phyloP scores from a whole-genome alignment of 2,329 filamentous ascomycete genomes.

The Epichloe sp. region DNA sequence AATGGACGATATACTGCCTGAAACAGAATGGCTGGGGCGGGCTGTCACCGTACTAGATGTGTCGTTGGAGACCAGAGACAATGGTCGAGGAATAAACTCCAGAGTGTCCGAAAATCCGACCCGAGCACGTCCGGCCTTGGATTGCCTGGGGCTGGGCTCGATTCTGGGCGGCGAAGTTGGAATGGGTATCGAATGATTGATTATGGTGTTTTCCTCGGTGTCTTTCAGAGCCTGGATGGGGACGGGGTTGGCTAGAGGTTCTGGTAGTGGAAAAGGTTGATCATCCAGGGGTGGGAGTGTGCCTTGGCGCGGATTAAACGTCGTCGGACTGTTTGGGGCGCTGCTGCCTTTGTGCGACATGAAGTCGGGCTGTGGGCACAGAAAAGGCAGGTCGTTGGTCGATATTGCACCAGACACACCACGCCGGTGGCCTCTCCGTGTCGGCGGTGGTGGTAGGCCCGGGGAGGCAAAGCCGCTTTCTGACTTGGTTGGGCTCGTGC shows the following conservation, averaged over 20 bases:
- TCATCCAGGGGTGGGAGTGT: slow-evolving; percentile 12
- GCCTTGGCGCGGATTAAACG: slow-evolving; percentile 20
- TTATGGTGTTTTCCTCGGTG: neutral
- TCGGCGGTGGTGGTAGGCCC: slow-evolving; percentile 30
- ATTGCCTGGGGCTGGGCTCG: slow-evolving; percentile 11
- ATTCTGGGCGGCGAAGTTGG: slow-evolving; percentile 4
- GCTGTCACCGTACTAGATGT: slow-evolving; percentile 66
- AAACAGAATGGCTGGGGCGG: slow-evolving; percentile 57
- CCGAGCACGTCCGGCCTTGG: slow-evolving; percentile 38
- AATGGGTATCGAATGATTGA: slow-evolving; percentile 4
- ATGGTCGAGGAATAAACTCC: slow-evolving; percentile 69
- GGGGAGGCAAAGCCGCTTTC: slow-evolving; percentile 47
- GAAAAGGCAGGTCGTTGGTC: slow-evolving; percentile 65
- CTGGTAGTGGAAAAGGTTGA: slow-evolving; percentile 4
- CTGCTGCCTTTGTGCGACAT: slow-evolving; percentile 44
- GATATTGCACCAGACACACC: slow-evolving; percentile 64
- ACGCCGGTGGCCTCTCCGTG: slow-evolving; percentile 58
- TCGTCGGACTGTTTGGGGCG: slow-evolving; percentile 48
- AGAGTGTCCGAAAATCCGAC: slow-evolving; percentile 78
- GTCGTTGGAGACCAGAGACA: slow-evolving; percentile 75
- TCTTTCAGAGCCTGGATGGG: neutral
- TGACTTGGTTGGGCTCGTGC: slow-evolving; percentile 55
- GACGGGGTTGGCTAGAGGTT: slow-evolving; percentile 1
- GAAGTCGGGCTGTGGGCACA: slow-evolving; percentile 44
- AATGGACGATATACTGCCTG: slow-evolving; percentile 69